phyloP scores from a whole-genome alignment of 345 rosid species.

The Ceriops tagal region DNA sequence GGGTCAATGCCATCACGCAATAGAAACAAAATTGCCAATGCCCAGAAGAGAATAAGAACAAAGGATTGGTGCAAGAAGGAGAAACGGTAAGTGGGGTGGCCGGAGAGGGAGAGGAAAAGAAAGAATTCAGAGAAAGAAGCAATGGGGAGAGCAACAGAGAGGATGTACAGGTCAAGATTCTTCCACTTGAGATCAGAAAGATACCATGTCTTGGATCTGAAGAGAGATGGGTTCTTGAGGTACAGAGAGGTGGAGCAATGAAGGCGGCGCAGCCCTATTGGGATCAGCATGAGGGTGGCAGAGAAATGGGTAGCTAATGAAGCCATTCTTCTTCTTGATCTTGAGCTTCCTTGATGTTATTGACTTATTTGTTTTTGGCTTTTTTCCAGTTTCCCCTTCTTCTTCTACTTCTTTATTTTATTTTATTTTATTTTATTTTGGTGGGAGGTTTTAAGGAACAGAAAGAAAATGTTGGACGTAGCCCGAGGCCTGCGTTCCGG shows the following conservation, averaged over 20 bases:
- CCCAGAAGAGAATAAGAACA: constrained; percentile 45
- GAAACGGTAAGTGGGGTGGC: constrained; percentile 44
- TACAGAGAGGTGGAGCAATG: constrained; percentile 47
- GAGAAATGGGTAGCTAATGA: constrained; percentile 44
- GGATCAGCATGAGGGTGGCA: constrained; percentile 45
- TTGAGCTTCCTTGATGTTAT: too few relatives aligned
- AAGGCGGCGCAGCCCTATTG: constrained; percentile 50
- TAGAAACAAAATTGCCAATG: constrained; percentile 31
- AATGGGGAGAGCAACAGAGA: constrained; percentile 46
- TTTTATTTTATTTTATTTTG: too few relatives aligned
- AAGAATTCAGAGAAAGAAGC: constrained; percentile 46
- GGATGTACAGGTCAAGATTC: constrained; percentile 51
- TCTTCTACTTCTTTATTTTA: too few relatives aligned
- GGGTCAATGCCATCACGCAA: constrained; percentile 29
- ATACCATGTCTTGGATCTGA: constrained; percentile 51
- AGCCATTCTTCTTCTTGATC: constrained; percentile 27
- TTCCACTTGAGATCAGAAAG: constrained; percentile 40
- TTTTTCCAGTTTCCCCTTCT: too few relatives aligned
- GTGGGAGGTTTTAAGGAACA: too few relatives aligned
- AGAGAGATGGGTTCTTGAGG: constrained; percentile 49
- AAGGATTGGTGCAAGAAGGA: constrained; percentile 45
- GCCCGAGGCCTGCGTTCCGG: too few relatives aligned
- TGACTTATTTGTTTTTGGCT: too few relatives aligned
- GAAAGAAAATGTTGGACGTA: too few relatives aligned
- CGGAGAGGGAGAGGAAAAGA: constrained; percentile 42